Base-by-base conservation (phyloP, 768 basidiomycete genomes). In the Boletus edulis region DNA sequence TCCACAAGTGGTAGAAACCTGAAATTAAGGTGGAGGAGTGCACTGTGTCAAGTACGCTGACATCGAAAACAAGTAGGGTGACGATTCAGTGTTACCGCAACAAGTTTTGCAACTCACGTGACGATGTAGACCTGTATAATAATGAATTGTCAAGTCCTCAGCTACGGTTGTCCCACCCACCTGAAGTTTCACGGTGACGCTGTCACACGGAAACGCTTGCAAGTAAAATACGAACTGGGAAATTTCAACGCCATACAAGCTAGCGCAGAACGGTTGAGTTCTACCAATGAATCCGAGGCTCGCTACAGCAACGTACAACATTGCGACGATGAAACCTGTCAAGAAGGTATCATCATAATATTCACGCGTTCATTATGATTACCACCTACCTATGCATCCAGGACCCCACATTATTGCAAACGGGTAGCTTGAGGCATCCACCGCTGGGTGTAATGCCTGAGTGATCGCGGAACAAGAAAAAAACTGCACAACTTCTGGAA, bases 141-240 rank as follows among this genome's bases (percentile, higher is more conserved):
- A 39, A n/a, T 18, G 22, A 32, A 27, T 41, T 10, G 0, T 29
- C 29, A 29, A 29, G 29, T 9, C 29, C 29, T 29, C 29, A 29
- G 29, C 7, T 29, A 29, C 29, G 8, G 29, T 29, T 29, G 18
- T 22, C 22, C 31, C 27, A 32, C 39, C 2, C 27, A 54, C 59
- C 37, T 18, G 59, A n/a, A 58, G 20, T 32, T 51, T 58, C 20
- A 22, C 22, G 10, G 35, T n/a, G 49, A 24, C 14, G 12, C n/a
- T 40, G 46, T 54, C 59, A 12, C 13, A 6, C 9, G 7, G 46
- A 54, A 60, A 60, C 0, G 49, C 42, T 41, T 11, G 37, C 24
- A 47, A 20, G 46, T 54, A 60, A 37, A 51, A 54, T 42, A 27
- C 34, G 42, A 60, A 54, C 46, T 60, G 59, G 42, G 46, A 51